Conservation (phyloP, 225 moss, liverwort and hornwort species). For the Polytrichum commune region DNA sequence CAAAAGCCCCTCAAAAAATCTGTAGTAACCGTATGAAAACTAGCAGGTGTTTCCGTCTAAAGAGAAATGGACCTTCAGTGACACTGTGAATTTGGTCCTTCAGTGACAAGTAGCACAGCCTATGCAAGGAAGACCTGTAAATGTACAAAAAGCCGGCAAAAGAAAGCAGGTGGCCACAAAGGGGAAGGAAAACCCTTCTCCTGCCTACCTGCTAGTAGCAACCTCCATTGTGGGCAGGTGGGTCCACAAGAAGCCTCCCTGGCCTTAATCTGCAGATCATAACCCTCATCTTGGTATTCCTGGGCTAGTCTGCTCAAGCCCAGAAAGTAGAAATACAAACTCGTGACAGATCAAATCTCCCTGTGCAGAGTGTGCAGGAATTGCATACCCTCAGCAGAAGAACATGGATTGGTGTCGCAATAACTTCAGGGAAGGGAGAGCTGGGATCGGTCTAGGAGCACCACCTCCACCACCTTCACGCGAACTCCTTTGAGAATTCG, state of each 20-base stretch:
- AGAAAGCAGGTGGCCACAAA: too few relatives aligned
- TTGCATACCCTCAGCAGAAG: conserved; percentile 32
- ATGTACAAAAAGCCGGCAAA: too few relatives aligned
- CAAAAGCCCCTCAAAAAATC: too few relatives aligned
- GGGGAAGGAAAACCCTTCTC: too few relatives aligned
- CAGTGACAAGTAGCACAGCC: too few relatives aligned
- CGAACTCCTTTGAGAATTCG: conserved; percentile 35
- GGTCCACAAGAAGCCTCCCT: background rate
- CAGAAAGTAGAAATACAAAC: background rate
- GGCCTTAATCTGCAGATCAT: background rate
- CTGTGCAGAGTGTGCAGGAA: background rate
- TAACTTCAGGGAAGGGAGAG: conserved; percentile 34
- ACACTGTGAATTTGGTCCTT: too few relatives aligned
- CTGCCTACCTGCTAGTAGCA: too few relatives aligned
- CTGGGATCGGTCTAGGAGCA: conserved; percentile 23
- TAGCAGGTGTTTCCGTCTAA: too few relatives aligned
- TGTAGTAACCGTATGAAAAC: too few relatives aligned
- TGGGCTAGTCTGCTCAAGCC: background rate
- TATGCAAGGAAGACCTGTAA: too few relatives aligned
- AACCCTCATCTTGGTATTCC: background rate
- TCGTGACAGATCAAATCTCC: background rate
- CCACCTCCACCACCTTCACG: conserved; percentile 21
- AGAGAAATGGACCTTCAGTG: too few relatives aligned
- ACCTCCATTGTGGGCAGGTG: too few relatives aligned
- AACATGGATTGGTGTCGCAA: conserved; percentile 41